phyloP scores from a whole-genome alignment of 2,329 filamentous ascomycete genomes.

The Fusarium sp. region DNA sequence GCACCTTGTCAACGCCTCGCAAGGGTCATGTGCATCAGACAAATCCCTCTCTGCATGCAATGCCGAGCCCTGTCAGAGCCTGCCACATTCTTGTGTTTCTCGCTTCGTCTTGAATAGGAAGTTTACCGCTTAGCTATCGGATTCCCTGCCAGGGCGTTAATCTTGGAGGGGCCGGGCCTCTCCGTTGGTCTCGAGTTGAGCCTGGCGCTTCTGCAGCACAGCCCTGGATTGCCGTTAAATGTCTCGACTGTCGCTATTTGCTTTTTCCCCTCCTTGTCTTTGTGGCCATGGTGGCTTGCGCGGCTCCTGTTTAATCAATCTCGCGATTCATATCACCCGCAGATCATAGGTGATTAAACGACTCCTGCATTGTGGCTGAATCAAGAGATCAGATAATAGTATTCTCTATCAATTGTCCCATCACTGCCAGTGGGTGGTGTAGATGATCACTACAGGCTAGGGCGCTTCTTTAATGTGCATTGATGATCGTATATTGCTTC shows the following conservation, averaged over 20 bases:
- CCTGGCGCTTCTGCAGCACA: not conserved
- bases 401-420: conserved; percentile 12
- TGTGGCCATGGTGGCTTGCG: conserved; percentile 11
- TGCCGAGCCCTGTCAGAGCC: conserved; percentile 11
- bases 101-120: conserved; percentile 7
- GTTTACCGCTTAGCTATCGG: conserved; percentile 4
- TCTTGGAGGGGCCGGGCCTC: conserved; percentile 15
- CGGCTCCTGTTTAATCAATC: conserved; percentile 16
- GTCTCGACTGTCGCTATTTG: not conserved
- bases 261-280: conserved; percentile 1
- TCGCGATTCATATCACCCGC: conserved; percentile 21
- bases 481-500: not conserved
- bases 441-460: conserved; percentile 1
- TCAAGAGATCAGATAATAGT: not conserved
- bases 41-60: conserved; percentile 14
- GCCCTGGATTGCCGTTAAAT: not conserved
- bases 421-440: not conserved
- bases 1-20: conserved; percentile 29
- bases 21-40: conserved; percentile 36
- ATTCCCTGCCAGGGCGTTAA: not conserved
- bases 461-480: conserved; percentile 11
- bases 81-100: conserved; percentile 10
- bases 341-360: conserved; percentile 31
- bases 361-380: conserved; percentile 12
- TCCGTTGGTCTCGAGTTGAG: conserved; percentile 6